These are phyloP conservation scores for Ogataea naganishii DNA, from an alignment of 805 yeast genomes.

Conservation along the genomic window DNA sequence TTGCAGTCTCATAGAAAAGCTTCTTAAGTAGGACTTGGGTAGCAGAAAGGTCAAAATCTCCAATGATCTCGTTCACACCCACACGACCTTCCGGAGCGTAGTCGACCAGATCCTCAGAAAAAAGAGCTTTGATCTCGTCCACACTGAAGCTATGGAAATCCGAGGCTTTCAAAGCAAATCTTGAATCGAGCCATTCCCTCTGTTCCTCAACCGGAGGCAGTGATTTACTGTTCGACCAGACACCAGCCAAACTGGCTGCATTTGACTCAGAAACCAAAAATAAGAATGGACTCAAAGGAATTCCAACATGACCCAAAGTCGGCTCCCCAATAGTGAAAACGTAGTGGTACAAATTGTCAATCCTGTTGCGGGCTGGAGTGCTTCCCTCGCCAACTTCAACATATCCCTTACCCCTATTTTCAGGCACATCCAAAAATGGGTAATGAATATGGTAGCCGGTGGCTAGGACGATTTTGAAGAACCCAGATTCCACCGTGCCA, in stretches of 20 bases:
- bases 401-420: constrained; percentile 10
- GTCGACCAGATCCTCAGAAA: no score
- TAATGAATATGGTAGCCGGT: constrained; percentile 41
- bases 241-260: constrained; percentile 46
- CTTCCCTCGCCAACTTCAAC: no score
- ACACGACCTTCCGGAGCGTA: no score
- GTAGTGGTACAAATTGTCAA: constrained; percentile 1
- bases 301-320: constrained; percentile 32
- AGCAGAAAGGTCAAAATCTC: no score
- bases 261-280: constrained; percentile 41
- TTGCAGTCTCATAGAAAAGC: no score
- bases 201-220: constrained; percentile 37
- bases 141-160: no score
- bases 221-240: constrained; percentile 35
- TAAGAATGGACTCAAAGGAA: constrained; percentile 32
- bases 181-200: constrained; percentile 17
- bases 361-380: no score
- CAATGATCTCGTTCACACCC: no score
- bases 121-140: no score
- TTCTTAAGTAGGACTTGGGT: no score
- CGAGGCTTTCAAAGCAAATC: no score
- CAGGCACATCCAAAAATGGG: constrained; percentile 27
- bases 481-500: constrained; percentile 19
- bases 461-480: constrained; percentile 35
- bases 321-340: constrained; percentile 3